Evolutionary conservation across 2,329 filamentous ascomycete species (phyloP), one percentile per base, ranked within the genome.

Genomic region (Epichloe sibirici): DNA sequence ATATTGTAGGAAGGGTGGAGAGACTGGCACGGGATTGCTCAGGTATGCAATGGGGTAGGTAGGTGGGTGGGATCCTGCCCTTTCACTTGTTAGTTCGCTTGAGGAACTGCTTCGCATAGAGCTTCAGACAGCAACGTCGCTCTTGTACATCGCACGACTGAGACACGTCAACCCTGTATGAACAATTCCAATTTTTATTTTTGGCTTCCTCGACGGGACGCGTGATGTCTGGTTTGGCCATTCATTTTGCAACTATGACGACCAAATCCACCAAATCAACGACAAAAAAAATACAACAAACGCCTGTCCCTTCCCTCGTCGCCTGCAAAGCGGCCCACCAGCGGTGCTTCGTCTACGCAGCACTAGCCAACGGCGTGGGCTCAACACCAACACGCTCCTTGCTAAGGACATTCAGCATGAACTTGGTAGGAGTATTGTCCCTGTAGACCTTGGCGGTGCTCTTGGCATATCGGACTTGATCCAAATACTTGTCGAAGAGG

Each of bases 361-460:
- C 63, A 55, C 71, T 70, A 42, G 75, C 82, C 55, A 85, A 72
- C 49, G 82, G 74, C 17, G 59, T 52, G 31, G 85, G 83, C 68
- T 85, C 81, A 38, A 97, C 93, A 62, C 90, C 93, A 51, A 98
- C 90, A 65, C 93, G 86, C 78, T 96, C 90, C 78, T 91, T 95
- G 70, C 86, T 85, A 57, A 98, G 74, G 59, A 97, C 80, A 67
- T 97, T 91, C 23, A 95, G 86, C 67, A 97, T 78, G 54, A 96
- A 78, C 62, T 90, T 86, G 61, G 82, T 90, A 34, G 91, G 91
- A 61, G 86, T 83, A 77, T 88, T 95, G 71, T 91, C 89, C 73
- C 88, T 86, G 69, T 86, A 88, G 52, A 85, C 78, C 51, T 79
- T 74, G 71, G 94, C 85, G 68, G 78, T 84, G 62, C 85, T 79